A percentile compares a stretch with the other conserved stretches of the same genome.
Evolutionary conservation across 768 basidiomycete genomes (phyloP).

Genomic region (Tubosaeta brunneosetosa): DNA sequence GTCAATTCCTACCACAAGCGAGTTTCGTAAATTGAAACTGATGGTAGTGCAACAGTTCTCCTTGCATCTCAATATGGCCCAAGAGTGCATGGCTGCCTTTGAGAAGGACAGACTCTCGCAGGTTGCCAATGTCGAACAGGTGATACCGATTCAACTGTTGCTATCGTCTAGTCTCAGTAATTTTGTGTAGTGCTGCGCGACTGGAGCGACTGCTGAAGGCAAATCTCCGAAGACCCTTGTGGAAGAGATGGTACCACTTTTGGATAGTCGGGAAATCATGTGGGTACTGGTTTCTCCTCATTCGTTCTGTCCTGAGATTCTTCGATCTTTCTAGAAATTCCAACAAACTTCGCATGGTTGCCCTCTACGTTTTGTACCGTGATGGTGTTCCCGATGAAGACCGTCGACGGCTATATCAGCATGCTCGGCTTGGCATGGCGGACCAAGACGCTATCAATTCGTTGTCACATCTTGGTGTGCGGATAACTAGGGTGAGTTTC

Average conservation of each 20-base stretch:
- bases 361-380: constrained; percentile 88
- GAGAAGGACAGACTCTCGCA: constrained; percentile 80
- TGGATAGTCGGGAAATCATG: constrained; percentile 85
- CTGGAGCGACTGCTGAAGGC: constrained; percentile 85
- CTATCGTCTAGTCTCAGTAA: background rate
- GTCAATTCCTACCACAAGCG: constrained; percentile 35
- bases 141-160: constrained; percentile 14
- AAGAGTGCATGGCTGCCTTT: constrained; percentile 94
- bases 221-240: constrained; percentile 93
- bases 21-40: background rate
- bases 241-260: constrained; percentile 96
- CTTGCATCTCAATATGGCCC: constrained; percentile 93
- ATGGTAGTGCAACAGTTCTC: constrained; percentile 65
- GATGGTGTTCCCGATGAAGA: constrained; percentile 99
- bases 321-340: constrained; percentile 49
- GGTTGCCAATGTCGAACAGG: constrained; percentile 90
- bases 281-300: constrained; percentile 32
- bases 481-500: constrained; percentile 69
- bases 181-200: constrained; percentile 78
- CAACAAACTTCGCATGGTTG: constrained; percentile 95
- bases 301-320: background rate
- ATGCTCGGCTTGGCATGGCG: constrained; percentile 78
- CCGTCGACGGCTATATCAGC: constrained; percentile 88
- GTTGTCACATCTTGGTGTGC: constrained; percentile 73
- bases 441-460: constrained; percentile 96